Evolutionary conservation across 257 asterid genomes (phyloP).

Genomic region (Penstemon eatonii): DNA sequence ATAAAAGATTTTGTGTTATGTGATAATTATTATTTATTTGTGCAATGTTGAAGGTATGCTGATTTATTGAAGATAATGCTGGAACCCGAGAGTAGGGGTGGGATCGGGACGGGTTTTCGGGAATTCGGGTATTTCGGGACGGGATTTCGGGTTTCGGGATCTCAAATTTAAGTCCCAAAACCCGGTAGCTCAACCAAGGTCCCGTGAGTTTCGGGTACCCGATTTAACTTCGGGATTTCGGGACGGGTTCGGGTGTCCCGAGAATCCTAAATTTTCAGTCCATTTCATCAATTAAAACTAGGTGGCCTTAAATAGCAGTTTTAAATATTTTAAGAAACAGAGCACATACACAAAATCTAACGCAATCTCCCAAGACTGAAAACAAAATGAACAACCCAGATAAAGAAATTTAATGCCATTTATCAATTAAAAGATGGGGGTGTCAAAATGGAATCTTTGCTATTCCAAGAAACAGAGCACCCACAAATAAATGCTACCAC

Average conservation of each 20-base stretch:
- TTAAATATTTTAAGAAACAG: background rate
- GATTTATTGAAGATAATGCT: conserved; percentile 89
- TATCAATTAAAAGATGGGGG: background rate
- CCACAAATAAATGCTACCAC: background rate
- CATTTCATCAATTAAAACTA: background rate
- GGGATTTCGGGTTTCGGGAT: no score
- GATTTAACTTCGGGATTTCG: no score
- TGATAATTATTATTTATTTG: conserved; percentile 22
- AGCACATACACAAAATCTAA: conserved; percentile 13
- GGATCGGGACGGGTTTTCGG: no score
- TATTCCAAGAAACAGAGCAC: conserved; percentile 24
- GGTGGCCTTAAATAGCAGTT: background rate
- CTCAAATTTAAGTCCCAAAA: no score
- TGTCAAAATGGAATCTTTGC: background rate
- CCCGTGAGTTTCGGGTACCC: no score
- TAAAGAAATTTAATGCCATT: background rate
- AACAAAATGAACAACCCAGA: conserved; percentile 9
- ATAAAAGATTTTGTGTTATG: background rate
- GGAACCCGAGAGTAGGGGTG: conserved; percentile 51
- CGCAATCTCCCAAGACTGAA: background rate
- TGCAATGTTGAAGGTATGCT: conserved; percentile 62
- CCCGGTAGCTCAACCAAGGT: no score
- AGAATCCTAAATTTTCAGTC: background rate
- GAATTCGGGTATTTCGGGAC: no score
- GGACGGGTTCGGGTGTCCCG: no score